These are phyloP conservation scores for Yamadazyma jaroonii DNA, from an alignment of 1,139 yeast genomes.

Conservation along the genomic window DNA sequence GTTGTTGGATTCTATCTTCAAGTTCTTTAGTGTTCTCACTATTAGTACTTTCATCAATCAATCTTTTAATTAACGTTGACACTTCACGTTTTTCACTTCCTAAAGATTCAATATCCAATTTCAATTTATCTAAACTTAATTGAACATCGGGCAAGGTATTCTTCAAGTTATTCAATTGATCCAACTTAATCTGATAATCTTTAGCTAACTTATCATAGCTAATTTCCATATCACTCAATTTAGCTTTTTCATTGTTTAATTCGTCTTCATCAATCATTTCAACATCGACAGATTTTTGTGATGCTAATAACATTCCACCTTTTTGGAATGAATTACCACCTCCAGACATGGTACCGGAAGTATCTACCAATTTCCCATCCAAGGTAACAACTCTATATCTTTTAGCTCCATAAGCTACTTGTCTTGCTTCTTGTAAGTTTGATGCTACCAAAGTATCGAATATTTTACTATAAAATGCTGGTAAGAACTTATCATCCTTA, in stretches of 20 bases:
- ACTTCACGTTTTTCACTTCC: constrained; percentile 47
- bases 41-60: constrained; percentile 36
- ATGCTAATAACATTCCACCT: constrained; percentile 60
- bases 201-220: constrained; percentile 51
- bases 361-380: constrained; percentile 89
- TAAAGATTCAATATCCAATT: constrained; percentile 66
- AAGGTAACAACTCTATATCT: constrained; percentile 88
- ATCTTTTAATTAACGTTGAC: constrained; percentile 28
- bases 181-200: constrained; percentile 59
- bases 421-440: constrained; percentile 75
- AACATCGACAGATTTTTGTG: constrained; percentile 18
- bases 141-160: constrained; percentile 74
- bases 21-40: constrained; percentile 31
- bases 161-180: constrained; percentile 53
- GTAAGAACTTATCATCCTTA: constrained; percentile 62
- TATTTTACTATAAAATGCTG: constrained; percentile 87
- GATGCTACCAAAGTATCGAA: constrained; percentile 86
- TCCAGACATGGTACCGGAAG: constrained; percentile 97
- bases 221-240: constrained; percentile 54
- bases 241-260: constrained; percentile 52
- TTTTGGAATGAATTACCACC: constrained; percentile 74
- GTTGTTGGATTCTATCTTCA: constrained; percentile 32
- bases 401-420: constrained; percentile 80
- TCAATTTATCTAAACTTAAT: constrained; percentile 53
- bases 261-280: constrained; percentile 51